Evolutionary conservation across 495 filamentous ascomycete species (phyloP), one percentile per base, ranked within the genome.

Genomic region (Aspergillus cavernicola): DNA sequence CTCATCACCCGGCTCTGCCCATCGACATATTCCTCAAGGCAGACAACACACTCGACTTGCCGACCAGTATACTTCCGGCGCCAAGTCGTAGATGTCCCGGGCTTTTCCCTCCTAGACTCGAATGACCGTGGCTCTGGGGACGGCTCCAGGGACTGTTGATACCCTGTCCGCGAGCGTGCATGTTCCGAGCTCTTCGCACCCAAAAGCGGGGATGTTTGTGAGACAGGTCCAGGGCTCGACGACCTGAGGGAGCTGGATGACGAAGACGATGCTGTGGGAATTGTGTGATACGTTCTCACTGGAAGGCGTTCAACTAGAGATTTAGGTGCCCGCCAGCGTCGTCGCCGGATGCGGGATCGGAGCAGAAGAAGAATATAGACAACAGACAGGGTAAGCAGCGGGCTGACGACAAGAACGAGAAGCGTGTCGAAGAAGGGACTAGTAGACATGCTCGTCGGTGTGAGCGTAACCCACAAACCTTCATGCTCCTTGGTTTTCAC

Each of bases 391-490:
- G 93, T 98, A 48, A 97, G 84, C 7, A 98, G 70, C 5, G 93
- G 93, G 64, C 90, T 96, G 28, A 97, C 80, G 24, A 97, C 91
- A 11, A 98, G 76, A 9, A 98, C 91, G 31, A 97, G 70, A 4
- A 97, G 83, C 0, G 95, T 98, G 63, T 98, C 93, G 50, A 97
- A 92, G 71, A 98, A 96, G 0, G 93, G 92, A 49, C 84, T 93
- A n/a, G 88, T 86, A 47, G 89, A 90, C 79, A 88, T 85, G 69
- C 84, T 90, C 6, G 91, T 89, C 12, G 91, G 93, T 1, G 92
- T 93, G 49, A 98, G 79, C 2, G 92, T 95, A 23, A 98, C 89
- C 95, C 95, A 97, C 5, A 98, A 80, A 8, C 93, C 93, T 53
- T 93, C 85, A 57, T 86, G 87, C 37, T 77, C 80, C 28, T 76